phyloP scores from a whole-genome alignment of 2,329 filamentous ascomycete genomes.

The Arthrobotrys entomopaga region DNA sequence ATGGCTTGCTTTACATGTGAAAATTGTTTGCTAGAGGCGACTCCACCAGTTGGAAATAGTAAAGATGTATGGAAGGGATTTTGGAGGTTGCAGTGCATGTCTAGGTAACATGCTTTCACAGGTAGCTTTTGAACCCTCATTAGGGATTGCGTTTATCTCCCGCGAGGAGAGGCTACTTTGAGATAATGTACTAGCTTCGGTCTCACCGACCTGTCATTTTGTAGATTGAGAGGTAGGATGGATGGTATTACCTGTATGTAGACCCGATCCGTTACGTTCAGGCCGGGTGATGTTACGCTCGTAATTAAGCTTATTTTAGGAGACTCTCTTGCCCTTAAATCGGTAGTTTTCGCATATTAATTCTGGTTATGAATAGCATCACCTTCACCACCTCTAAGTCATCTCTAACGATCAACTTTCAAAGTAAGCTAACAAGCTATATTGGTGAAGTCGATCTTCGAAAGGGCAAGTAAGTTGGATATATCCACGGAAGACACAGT shows the following conservation, averaged over 20 bases:
- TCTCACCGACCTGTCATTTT: not conserved
- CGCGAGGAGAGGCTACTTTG: not conserved
- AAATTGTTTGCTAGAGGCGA: constrained; percentile 2
- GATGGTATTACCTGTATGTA: constrained; percentile 9
- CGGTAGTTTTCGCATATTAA: not conserved
- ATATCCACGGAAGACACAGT: too few species aligned
- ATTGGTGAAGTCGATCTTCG: too few species aligned
- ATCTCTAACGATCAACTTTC: too few species aligned
- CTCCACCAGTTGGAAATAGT: constrained; percentile 4
- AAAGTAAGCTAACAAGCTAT: too few species aligned
- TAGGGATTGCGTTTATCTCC: not conserved
- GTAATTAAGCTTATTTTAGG: constrained; percentile 42
- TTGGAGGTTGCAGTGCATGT: too few species aligned
- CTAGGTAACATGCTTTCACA: too few species aligned
- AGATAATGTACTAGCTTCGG: not conserved
- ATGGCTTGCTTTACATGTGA: constrained; percentile 25
- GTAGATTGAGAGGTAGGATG: too few species aligned
- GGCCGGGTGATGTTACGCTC: not conserved
- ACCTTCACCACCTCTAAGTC: not conserved
- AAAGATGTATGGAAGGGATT: not conserved
- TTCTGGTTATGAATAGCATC: not conserved
- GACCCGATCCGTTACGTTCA: not conserved
- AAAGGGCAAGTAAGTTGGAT: too few species aligned
- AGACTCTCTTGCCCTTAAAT: not conserved
- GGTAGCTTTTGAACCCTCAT: too few species aligned